Conservation (phyloP, 441 rosid species). For the Raphanus hybrid region DNA sequence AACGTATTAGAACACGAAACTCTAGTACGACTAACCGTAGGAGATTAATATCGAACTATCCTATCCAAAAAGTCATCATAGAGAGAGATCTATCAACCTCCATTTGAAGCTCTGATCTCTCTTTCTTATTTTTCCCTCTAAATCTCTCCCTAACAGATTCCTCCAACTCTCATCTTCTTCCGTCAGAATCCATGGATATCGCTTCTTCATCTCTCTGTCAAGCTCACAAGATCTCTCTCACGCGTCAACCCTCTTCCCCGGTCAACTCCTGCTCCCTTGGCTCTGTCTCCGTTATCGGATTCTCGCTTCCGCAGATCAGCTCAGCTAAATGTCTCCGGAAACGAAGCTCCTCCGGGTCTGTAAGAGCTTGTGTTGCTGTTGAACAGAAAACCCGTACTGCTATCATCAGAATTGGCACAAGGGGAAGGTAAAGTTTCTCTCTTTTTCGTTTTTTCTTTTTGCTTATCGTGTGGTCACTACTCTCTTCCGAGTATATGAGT, state of each 20-base stretch:
- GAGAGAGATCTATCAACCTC: constrained; percentile 26
- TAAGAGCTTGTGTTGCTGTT: constrained; percentile 73
- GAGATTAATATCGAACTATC: constrained; percentile 19
- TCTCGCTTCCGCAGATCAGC: constrained; percentile 49
- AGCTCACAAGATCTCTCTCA: constrained; percentile 27
- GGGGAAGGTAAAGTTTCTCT: no score
- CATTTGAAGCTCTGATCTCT: constrained; percentile 37
- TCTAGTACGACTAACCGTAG: neutral
- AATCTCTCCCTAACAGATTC: neutral
- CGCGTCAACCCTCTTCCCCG: constrained; percentile 34
- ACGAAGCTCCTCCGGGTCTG: constrained; percentile 31
- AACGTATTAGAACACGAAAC: neutral
- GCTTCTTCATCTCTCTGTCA: constrained; percentile 35
- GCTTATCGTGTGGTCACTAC: no score
- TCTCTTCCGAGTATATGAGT: no score
- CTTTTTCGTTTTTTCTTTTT: no score
- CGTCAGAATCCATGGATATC: constrained; percentile 30
- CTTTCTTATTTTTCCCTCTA: neutral
- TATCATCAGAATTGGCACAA: constrained; percentile 35
- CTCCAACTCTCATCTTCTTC: neutral
- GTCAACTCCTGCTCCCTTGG: constrained; percentile 51
- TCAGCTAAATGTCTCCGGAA: constrained; percentile 42
- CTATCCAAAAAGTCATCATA: constrained; percentile 38
- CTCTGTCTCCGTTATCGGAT: constrained; percentile 61
- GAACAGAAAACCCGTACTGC: constrained; percentile 75